These are phyloP conservation scores for Starmerella stellata DNA, from an alignment of 805 yeast species.

Conservation along the genomic window DNA sequence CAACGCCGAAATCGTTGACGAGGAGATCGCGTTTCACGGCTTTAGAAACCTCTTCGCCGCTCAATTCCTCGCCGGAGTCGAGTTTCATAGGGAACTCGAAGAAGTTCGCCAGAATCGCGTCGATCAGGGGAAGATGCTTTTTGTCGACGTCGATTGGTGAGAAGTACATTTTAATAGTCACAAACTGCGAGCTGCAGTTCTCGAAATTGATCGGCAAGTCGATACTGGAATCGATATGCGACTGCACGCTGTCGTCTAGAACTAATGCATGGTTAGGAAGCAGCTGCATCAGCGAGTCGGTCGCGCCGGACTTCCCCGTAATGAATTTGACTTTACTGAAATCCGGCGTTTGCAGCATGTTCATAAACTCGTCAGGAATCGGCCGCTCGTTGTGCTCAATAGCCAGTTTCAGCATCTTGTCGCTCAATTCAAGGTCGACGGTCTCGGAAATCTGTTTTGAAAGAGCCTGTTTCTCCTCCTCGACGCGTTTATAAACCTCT, in stretches of 20 bases:
- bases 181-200: slow-evolving; percentile 60
- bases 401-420: slow-evolving; percentile 39
- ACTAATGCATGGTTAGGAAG: slow-evolving; percentile 3
- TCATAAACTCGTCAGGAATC: slow-evolving; percentile 51
- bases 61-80: slow-evolving; percentile 20
- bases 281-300: slow-evolving; percentile 24
- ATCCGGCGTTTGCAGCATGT: slow-evolving; percentile 51
- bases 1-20: slow-evolving; percentile 32
- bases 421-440: slow-evolving; percentile 39
- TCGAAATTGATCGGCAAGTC: slow-evolving; percentile 66
- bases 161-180: slow-evolving; percentile 44
- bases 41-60: slow-evolving; percentile 62
- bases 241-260: slow-evolving; percentile 13
- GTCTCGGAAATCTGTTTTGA: slow-evolving; percentile 32
- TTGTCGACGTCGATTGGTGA: slow-evolving; percentile 35
- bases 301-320: slow-evolving; percentile 43
- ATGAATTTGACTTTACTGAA: slow-evolving; percentile 60
- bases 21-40: slow-evolving; percentile 57
- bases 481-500: slow-evolving; percentile 34
- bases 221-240: slow-evolving; percentile 6
- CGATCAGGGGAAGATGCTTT: slow-evolving; percentile 43
- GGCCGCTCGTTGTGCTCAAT: slow-evolving; percentile 50
- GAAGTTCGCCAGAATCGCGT: slow-evolving; percentile 42
- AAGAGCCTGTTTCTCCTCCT: slow-evolving; percentile 33
- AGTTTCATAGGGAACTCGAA: slow-evolving; percentile 54